Evolutionary conservation across 2,329 filamentous ascomycete genomes (phyloP), one percentile per base, ranked within the genome.

Genomic region (Colletotrichum theobromicola): DNA sequence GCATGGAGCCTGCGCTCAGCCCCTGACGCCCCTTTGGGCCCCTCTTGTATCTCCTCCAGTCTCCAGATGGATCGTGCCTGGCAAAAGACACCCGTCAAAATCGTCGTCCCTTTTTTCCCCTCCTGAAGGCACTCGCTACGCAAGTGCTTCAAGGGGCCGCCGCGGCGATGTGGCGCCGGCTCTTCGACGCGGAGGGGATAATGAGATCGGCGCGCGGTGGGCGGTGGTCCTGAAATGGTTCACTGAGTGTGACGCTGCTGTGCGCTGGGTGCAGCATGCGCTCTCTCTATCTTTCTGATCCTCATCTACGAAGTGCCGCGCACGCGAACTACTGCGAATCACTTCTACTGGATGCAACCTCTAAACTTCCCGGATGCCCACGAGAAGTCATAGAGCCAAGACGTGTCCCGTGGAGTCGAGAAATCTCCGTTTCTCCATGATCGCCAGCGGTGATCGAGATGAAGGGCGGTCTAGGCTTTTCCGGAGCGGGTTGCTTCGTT

Each of bases 351-450:
- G 35, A 71, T 55, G 42, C 53, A 61, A 71, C 60, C 24, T 61
- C 55, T 46, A 46, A 30, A 50, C 66, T 68, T 74, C 67, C 60
- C 21, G 64, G 24, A 42, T 15, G 46, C 34, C 63, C 55, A 55
- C 34, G 50, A 57, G 37, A 67, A 53, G 35, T n/a, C 34, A 32
- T 24, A 68, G 63, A 53, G 63, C 55, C 69, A 72, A 66, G 53
- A 67, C 18, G 46, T 53, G 28, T 37, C 42, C 30, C 67, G 37
- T 66, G 67, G 53, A 64, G 53, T 21, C 35, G 28, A 53, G 67
- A 62, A 73, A 71, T 46, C 57, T 66, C 32, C 57, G 46, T n/a
- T 60, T 66, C 67, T 70, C 61, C 66, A 73, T 73, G 67, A 65
- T 74, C 32, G 67, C 42, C 71, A 30, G 26, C 53, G 35, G n/a